These are phyloP conservation scores for Colletotrichum abscissum DNA, from an alignment of 2,329 filamentous ascomycete genomes.

Conservation along the genomic window DNA sequence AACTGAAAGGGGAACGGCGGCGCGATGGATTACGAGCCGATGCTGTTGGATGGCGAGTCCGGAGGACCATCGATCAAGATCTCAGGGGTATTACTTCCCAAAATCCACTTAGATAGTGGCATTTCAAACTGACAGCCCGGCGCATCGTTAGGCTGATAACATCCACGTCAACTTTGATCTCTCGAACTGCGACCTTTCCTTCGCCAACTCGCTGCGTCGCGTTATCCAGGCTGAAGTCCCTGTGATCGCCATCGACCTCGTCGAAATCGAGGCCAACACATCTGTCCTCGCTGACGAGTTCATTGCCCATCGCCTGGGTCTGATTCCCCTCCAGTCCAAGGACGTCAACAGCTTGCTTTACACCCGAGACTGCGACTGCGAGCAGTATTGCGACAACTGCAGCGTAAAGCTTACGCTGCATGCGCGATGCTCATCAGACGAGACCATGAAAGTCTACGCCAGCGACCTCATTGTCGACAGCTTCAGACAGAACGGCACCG, in stretches of 20 bases:
- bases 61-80: constrained; percentile 70
- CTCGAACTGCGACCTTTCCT: constrained; percentile 86
- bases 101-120: neutral
- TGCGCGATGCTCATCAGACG: constrained; percentile 85
- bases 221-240: constrained; percentile 94
- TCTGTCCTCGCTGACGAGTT: constrained; percentile 98
- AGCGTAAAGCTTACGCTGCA: constrained; percentile 86
- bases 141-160: constrained; percentile 72
- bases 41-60: constrained; percentile 69
- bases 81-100: constrained; percentile 58
- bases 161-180: constrained; percentile 93
- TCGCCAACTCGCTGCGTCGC: constrained; percentile 92
- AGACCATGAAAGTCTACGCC: constrained; percentile 94
- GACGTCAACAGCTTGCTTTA: constrained; percentile 87
- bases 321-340: constrained; percentile 88
- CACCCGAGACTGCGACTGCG: constrained; percentile 95
- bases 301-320: constrained; percentile 89
- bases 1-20: constrained; percentile 1
- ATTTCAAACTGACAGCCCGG: constrained; percentile 31
- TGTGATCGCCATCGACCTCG: constrained; percentile 92
- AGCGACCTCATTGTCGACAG: constrained; percentile 83
- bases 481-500: constrained; percentile 76
- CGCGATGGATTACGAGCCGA: constrained; percentile 69
- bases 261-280: constrained; percentile 92
- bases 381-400: constrained; percentile 93